These are phyloP conservation scores for Candida tropicalis DNA, from an alignment of 1,139 yeast genomes.

Conservation along the genomic window DNA sequence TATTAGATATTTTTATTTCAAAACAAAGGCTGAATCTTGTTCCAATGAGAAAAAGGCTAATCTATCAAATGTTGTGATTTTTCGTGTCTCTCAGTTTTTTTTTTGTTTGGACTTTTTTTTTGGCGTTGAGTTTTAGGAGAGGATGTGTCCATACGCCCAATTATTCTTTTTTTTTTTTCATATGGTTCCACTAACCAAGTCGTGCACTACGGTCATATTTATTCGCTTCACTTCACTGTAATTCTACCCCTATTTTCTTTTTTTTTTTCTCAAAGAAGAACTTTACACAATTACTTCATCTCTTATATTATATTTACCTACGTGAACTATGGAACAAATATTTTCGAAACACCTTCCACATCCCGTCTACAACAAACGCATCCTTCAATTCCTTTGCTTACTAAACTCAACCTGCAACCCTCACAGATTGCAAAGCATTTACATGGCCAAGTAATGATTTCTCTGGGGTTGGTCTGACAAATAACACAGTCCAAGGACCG, in stretches of 20 bases:
- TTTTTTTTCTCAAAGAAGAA: no score
- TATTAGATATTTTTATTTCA: not conserved
- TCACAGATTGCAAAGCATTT: constrained; percentile 88
- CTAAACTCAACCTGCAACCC: constrained; percentile 75
- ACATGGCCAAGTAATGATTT: constrained; percentile 91
- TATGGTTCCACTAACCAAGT: no score
- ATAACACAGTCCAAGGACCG: constrained; percentile 64
- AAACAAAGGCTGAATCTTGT: not conserved
- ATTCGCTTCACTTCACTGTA: not conserved
- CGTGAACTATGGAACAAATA: constrained; percentile 49
- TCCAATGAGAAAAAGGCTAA: not conserved
- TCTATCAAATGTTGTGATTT: not conserved
- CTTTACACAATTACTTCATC: no score
- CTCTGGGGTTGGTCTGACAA: constrained; percentile 75
- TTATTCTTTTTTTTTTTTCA: not conserved
- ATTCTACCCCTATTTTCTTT: not conserved
- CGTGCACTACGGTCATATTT: not conserved
- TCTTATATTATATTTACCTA: not conserved
- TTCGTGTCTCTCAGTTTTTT: not conserved
- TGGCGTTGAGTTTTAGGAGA: not conserved
- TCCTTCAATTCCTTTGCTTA: constrained; percentile 70
- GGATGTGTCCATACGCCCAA: not conserved
- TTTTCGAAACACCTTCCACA: constrained; percentile 59
- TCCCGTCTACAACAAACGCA: constrained; percentile 85
- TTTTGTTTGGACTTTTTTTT: not conserved